Evolutionary conservation across 2,329 filamentous ascomycete species (phyloP), one percentile per base, ranked within the genome.

Genomic region (Fusarium sp.): DNA sequence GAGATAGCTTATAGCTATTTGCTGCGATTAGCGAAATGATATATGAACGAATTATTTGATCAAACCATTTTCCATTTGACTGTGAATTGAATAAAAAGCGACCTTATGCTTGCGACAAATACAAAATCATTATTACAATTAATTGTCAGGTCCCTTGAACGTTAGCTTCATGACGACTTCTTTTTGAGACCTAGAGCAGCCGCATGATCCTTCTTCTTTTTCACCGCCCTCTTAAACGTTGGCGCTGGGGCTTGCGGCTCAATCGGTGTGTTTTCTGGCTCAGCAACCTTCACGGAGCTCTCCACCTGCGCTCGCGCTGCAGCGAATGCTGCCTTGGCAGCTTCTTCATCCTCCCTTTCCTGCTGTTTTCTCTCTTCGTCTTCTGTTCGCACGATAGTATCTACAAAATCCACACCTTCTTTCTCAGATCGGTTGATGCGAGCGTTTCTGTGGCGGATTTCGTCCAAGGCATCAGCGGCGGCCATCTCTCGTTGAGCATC

Each of bases 401-500:
- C 87, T 17, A 86, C 84, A 26, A 90, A 89, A 64, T 92, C 90
- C 8, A 90, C 85, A 6, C 90, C 90, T 68, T 94, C 91, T 78
- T 90, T 90, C 63, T 90, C 89, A 14, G 92, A 92, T 73, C 93
- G 88, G 82, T 97, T 94, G 56, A 96, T 91, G 72, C 95, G 88
- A 13, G 96, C 96, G 84, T 99, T 99, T 73, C 96, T 87, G 59
- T 94, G 96, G 63, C 96, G 88, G 65, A 99, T 98, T 84, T 98
- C 95, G 82, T 99, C 96, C 62, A 99, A 85, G 13, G 95, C 96
- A 85, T 99, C 96, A 5, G 96, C 96, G 50, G 98, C 94, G 24
- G 93, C 94, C 95, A 99, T 99, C 83, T 99, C 96, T 45, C 93
- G 89, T 85, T 96, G 95, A 2, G 95, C 95, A 81, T 99, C 96